A percentile compares a stretch with the other conserved stretches of the same genome.
phyloP scores from a whole-genome alignment of 129 eudicot species.

The Lactuca saligna region DNA sequence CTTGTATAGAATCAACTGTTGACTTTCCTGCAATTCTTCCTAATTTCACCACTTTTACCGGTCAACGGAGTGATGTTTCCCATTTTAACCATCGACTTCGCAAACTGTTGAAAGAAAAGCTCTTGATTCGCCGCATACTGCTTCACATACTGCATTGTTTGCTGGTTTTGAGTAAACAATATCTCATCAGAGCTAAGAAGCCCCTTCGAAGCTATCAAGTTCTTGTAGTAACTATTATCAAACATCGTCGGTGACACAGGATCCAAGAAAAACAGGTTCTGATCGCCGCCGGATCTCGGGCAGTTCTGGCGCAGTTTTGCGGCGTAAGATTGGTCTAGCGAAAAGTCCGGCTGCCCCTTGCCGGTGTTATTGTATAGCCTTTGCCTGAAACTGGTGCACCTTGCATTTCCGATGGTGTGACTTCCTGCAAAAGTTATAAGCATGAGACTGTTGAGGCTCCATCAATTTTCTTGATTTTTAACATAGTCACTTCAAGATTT shows the following conservation, averaged over 20 bases:
- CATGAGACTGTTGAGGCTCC: background rate
- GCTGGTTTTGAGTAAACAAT: slow-evolving; percentile 37
- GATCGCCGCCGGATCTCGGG: slow-evolving; percentile 50
- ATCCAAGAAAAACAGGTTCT: slow-evolving; percentile 44
- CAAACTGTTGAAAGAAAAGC: slow-evolving; percentile 44
- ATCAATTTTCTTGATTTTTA: background rate
- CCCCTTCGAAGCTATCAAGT: slow-evolving; percentile 39
- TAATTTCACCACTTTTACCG: slow-evolving; percentile 41
- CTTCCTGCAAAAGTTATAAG: slow-evolving; percentile 25
- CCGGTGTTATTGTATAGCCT: slow-evolving; percentile 29
- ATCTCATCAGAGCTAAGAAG: slow-evolving; percentile 45
- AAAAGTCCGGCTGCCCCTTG: slow-evolving; percentile 34
- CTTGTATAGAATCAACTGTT: slow-evolving; percentile 9
- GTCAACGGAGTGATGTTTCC: slow-evolving; percentile 45
- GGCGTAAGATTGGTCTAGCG: slow-evolving; percentile 37
- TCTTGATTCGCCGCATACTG: slow-evolving; percentile 43
- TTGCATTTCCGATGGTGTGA: slow-evolving; percentile 40
- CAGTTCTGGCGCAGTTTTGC: slow-evolving; percentile 34
- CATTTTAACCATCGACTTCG: slow-evolving; percentile 49
- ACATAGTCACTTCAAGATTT: slow-evolving; percentile 1
- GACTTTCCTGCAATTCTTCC: slow-evolving; percentile 43
- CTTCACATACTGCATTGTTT: slow-evolving; percentile 37
- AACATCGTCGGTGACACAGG: slow-evolving; percentile 29
- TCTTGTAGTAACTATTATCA: slow-evolving; percentile 45
- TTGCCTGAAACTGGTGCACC: slow-evolving; percentile 33